Evolutionary conservation across 331 rosid genomes (phyloP), one percentile per base, ranked within the genome.

Genomic region (Spiraea crenata): DNA sequence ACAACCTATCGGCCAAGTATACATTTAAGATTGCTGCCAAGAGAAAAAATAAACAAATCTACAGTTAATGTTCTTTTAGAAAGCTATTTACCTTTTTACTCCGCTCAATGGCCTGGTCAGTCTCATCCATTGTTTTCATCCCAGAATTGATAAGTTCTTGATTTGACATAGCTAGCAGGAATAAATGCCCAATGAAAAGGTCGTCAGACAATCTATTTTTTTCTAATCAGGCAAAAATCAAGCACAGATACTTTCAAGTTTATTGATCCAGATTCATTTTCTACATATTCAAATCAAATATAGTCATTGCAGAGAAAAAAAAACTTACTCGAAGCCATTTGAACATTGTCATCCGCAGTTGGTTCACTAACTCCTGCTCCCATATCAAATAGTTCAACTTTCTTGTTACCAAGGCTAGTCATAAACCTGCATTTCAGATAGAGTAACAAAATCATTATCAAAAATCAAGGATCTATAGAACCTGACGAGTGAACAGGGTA

Each of bases 101-200:
- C 70, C 99, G 90, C 80, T 86, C 96, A 77, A 95, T 91, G 61
- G 89, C 93, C 85, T 91, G 98, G 77, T 95, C 99, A 68, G 99
- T 95, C 87, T 95, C 99, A 48, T 95, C 89, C 96, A 95, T 91
- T 76, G 89, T 86, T 83, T 86, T 89, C 72, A 20, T 85, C 67
- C 99, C 99, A 81, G 90, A 85, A 79, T 81, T 65, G 40, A 95
- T n/a, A 61, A 95, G 96, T 82, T 95, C 96, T 87, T 95, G 99
- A 85, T 95, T 91, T 76, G 99, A 76, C 99, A 95, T 89, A 59
- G 89, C 99, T 91, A 84, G 54, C 73, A 79, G 71, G 81, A 66
- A 85, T 73, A 65, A 6, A 70, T 69, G 74, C 62, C 46, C 47
- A 40, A 57, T 35, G 41, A 44, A 66, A 65, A 81, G 67, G 65